Percentiles rank a stretch among this genome's conserved stretches.
Conservation (phyloP, 805 yeast genomes). For the Saturnispora quitensis region DNA sequence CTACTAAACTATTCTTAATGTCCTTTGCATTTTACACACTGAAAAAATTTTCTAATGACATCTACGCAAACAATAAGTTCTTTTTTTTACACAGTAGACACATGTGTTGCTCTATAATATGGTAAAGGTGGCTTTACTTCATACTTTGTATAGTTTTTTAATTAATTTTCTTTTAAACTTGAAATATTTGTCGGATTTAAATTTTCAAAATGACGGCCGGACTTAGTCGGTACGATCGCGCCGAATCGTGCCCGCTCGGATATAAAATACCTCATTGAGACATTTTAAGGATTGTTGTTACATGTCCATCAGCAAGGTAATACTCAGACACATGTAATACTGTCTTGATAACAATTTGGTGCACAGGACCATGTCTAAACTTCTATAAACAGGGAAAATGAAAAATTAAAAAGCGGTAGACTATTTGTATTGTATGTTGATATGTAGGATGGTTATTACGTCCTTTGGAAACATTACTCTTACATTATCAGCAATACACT, state of each 20-base stretch:
- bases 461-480: too few relatives aligned
- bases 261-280: not conserved
- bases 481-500: too few relatives aligned
- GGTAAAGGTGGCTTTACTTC: constrained; percentile 1
- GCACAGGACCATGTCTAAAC: too few relatives aligned
- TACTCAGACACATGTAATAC: too few relatives aligned
- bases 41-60: not conserved
- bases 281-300: not conserved
- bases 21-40: not conserved
- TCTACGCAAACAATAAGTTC: not conserved
- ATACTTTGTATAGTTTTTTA: not conserved
- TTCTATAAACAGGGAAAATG: too few relatives aligned
- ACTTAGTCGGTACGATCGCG: not conserved
- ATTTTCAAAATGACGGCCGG: not conserved
- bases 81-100: not conserved
- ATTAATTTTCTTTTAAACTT: not conserved
- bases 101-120: not conserved
- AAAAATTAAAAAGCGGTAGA: too few relatives aligned
- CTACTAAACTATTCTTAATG: not conserved
- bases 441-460: too few relatives aligned
- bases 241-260: not conserved
- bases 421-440: too few relatives aligned
- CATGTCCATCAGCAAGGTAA: not conserved
- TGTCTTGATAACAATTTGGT: too few relatives aligned
- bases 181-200: not conserved